phyloP scores from a whole-genome alignment of 2,329 filamentous ascomycete genomes.

The Diaporthe sp. region DNA sequence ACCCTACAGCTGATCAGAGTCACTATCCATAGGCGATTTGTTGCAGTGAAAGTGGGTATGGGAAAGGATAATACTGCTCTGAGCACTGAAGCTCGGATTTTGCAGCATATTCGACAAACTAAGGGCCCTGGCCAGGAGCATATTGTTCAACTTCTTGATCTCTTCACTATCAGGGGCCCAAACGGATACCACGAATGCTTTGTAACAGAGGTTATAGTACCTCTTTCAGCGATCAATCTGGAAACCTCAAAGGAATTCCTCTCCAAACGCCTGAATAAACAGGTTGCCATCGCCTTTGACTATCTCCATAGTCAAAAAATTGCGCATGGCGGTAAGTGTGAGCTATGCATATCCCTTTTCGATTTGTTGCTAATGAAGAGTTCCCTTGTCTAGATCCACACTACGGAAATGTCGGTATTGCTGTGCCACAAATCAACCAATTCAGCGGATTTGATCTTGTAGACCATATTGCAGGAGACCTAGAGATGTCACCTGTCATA shows the following conservation, averaged over 20 bases:
- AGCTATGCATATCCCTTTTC: not conserved
- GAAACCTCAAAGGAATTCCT: not conserved
- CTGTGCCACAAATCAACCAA: constrained; percentile 4
- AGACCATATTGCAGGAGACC: not conserved
- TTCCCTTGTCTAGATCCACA: not conserved
- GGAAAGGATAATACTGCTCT: not conserved
- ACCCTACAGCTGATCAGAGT: not conserved
- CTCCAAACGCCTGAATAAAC: not conserved
- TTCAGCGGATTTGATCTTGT: not conserved
- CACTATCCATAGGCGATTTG: not conserved
- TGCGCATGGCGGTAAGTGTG: not conserved
- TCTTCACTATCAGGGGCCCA: not conserved
- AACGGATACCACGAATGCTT: constrained; percentile 11
- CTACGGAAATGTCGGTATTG: constrained; percentile 3
- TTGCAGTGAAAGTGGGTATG: not conserved
- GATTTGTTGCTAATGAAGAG: not conserved
- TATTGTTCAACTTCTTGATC: not conserved
- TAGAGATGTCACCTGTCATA: constrained; percentile 9
- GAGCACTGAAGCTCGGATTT: not conserved
- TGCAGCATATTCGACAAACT: not conserved
- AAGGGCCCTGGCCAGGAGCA: constrained; percentile 1
- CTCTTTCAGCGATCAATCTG: not conserved
- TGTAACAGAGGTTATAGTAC: not conserved
- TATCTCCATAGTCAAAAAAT: constrained; percentile 5
- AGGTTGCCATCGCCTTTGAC: constrained; percentile 9